Base-by-base conservation (phyloP, 441 rosid genomes). In the Breynia disticha region DNA sequence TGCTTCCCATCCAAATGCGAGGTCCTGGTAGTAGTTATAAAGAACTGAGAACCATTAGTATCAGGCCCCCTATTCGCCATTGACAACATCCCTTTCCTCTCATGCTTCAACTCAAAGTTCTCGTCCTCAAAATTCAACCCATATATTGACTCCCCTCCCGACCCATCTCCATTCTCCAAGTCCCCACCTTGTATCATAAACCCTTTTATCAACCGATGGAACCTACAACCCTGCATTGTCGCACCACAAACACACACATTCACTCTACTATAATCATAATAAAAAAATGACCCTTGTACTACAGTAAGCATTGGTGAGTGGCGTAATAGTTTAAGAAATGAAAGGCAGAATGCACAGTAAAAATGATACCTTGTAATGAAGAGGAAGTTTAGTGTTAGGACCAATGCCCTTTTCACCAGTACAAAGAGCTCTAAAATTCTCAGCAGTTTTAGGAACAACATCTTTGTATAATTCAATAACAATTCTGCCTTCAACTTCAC, bases 121-220 rank as follows among this genome's bases (percentile, higher is more conserved):
- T 87, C 94, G 52, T 87, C 90, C 14, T 84, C 88, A 62, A 87
- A 87, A 46, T 84, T 84, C 74, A 70, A 69, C 1, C 96, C 94
- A 22, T 84, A 81, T 48, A 87, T 79, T 0, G 90, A 82, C 63
- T 87, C 96, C 59, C 94, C 96, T 32, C 96, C 96, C 14, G 86
- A 79, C 5, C 96, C 94, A 78, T 87, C 73, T 7, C 81, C 76
- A 1, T 90, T 83, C 24, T 90, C 79, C 46, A 80, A 70, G 41
- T 87, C 96, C 53, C 94, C 96, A n/a, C 94, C 88, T 76, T 87
- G 96, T 15, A 80, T 66, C 88, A 87, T 80, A 71, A 82, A 84
- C 54, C 87, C 86, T 69, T 75, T 87, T 37, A 84, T 72, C 15
- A 85, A 71, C 44, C 83, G 90, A 57, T 82, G 96, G 60, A 87